Evolutionary conservation across 371 early-diverging fungal genomes (phyloP).

Genomic region (Mucor velutinosus): DNA sequence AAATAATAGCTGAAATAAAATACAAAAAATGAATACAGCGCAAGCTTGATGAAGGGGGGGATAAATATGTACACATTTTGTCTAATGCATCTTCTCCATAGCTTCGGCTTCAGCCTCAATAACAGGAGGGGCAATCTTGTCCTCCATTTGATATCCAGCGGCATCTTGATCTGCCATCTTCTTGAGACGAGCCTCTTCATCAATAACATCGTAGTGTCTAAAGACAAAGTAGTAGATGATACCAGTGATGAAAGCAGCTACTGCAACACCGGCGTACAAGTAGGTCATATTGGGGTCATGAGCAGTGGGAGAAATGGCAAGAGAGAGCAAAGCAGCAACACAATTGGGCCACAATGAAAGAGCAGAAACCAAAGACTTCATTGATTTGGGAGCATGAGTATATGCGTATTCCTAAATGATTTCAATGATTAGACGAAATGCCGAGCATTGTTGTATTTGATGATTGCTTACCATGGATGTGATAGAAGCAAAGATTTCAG

Average conservation of each 20-base stretch:
- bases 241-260: conserved; percentile 40
- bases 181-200: conserved; percentile 25
- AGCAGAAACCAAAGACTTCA: conserved; percentile 72
- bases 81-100: conserved; percentile 9
- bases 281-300: conserved; percentile 68
- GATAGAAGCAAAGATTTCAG: conserved; percentile 61
- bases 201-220: conserved; percentile 37
- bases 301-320: conserved; percentile 62
- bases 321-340: conserved; percentile 64
- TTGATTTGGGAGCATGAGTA: conserved; percentile 64
- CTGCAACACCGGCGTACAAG: conserved; percentile 60
- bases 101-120: conserved; percentile 17
- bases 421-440: no score
- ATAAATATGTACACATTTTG: neutral
- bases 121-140: neutral
- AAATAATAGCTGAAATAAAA: neutral
- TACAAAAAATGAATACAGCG: neutral
- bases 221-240: conserved; percentile 35
- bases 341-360: conserved; percentile 69
- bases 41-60: neutral
- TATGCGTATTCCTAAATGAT: conserved; percentile 62
- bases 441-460: no score
- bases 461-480: no score
- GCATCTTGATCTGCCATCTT: conserved; percentile 19
- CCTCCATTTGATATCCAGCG: conserved; percentile 1